phyloP scores from a whole-genome alignment of 495 filamentous ascomycete species.

The Parmelia sp. region DNA sequence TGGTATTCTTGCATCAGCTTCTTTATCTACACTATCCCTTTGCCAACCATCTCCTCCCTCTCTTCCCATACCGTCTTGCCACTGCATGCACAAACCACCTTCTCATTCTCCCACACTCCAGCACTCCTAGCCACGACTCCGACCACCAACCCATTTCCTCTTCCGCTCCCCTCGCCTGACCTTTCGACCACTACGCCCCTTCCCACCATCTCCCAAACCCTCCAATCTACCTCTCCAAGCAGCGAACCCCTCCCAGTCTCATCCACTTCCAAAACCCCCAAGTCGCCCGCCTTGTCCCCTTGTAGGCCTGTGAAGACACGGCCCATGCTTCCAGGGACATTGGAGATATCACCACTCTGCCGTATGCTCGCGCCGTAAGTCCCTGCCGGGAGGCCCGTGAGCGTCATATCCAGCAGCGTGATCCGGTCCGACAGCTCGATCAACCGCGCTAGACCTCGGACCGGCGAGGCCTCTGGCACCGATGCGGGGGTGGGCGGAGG shows the following conservation, averaged over 20 bases:
- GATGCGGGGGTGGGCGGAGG: conserved; percentile 31
- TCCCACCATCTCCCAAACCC: conserved; percentile 94
- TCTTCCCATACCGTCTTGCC: conserved; percentile 99
- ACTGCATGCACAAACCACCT: conserved; percentile 90
- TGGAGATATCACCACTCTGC: conserved; percentile 81
- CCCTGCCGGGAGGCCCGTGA: conserved; percentile 77
- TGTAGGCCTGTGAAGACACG: conserved; percentile 58
- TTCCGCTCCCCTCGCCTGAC: conserved; percentile 37
- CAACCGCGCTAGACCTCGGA: conserved; percentile 73
- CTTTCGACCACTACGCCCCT: conserved; percentile 77
- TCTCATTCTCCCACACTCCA: conserved; percentile 97
- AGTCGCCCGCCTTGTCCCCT: conserved; percentile 53
- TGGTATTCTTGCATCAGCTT: neutral
- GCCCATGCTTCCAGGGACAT: conserved; percentile 72
- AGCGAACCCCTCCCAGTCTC: conserved; percentile 57
- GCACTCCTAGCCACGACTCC: conserved; percentile 92
- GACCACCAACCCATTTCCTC: conserved; percentile 73
- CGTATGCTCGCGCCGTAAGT: conserved; percentile 77
- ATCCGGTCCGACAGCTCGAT: conserved; percentile 68
- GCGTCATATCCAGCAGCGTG: conserved; percentile 80
- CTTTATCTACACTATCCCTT: conserved; percentile 65
- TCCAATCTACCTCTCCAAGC: conserved; percentile 72
- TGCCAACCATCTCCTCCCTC: conserved; percentile 76
- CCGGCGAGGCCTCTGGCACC: conserved; percentile 51
- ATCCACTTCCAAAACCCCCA: conserved; percentile 69